Evolutionary conservation across 345 rosid species (phyloP).

Genomic region (Raphanus sativus): DNA sequence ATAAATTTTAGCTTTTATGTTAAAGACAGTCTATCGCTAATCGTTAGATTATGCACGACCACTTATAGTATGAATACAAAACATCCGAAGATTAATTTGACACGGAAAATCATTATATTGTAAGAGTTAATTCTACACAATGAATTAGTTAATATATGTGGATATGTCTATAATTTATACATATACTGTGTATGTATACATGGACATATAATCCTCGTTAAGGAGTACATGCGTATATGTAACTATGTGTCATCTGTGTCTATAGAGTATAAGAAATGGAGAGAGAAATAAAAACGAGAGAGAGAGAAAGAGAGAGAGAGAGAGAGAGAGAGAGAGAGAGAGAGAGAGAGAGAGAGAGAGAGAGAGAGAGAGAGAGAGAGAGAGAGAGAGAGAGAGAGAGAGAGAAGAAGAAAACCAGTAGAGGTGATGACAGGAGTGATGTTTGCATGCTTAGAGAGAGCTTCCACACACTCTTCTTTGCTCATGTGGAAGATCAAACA

Average conservation of each 20-base stretch:
- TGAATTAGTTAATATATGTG: background rate
- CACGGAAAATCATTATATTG: background rate
- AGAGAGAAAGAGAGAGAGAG: no score
- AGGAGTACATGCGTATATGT: background rate
- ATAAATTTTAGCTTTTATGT: background rate
- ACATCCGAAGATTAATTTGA: background rate
- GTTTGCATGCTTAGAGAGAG: constrained; percentile 86
- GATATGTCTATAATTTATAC: background rate
- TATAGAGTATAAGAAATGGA: background rate
- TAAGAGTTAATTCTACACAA: background rate
- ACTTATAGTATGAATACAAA: background rate
- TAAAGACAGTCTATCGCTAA: background rate
- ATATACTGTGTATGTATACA: background rate
- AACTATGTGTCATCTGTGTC: background rate
- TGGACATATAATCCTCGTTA: background rate
- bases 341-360: constrained; percentile 10
- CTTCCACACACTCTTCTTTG: constrained; percentile 94
- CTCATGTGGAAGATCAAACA: constrained; percentile 85
- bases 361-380: constrained; percentile 10
- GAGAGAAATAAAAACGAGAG: background rate
- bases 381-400: constrained; percentile 10
- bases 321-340: constrained; percentile 9
- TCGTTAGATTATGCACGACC: constrained; percentile 10
- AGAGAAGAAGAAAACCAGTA: constrained; percentile 52
- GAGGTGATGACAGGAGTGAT: constrained; percentile 92